Conservation (phyloP, 768 basidiomycete species). For the Crepidotus variabilis region DNA sequence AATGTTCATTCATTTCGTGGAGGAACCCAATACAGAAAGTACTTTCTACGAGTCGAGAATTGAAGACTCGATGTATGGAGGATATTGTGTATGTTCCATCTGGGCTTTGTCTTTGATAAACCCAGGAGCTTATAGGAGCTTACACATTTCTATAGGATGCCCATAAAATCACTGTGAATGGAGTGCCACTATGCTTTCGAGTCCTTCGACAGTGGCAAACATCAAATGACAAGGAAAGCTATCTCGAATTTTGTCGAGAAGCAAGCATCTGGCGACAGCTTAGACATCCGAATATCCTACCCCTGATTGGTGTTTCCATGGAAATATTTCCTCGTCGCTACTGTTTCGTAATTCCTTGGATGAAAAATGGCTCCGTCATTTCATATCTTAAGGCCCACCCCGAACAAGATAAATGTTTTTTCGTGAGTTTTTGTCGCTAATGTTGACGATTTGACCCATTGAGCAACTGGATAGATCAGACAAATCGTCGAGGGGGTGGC, state of each 20-base stretch:
- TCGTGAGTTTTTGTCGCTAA: conserved; percentile 15
- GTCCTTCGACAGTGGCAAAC: conserved; percentile 13
- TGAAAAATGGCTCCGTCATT: conserved; percentile 18
- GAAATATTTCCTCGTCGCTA: conserved; percentile 12
- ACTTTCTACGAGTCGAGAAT: conserved; percentile 11
- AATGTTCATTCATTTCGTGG: conserved; percentile 11
- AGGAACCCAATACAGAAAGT: conserved; percentile 7
- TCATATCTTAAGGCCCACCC: conserved; percentile 19
- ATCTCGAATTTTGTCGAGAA: conserved; percentile 18
- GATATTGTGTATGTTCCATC: neutral
- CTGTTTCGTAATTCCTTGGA: conserved; percentile 21
- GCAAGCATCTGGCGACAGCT: conserved; percentile 20
- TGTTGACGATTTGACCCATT: neutral
- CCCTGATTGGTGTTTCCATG: conserved; percentile 18
- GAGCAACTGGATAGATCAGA: conserved; percentile 12
- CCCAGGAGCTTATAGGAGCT: no score
- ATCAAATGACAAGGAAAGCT: conserved; percentile 13
- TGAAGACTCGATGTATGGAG: neutral
- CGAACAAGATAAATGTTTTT: conserved; percentile 19
- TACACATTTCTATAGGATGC: conserved; percentile 14
- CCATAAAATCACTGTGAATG: conserved; percentile 12
- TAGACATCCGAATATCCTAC: no score
- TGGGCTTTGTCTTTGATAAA: no score
- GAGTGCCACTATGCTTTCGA: conserved; percentile 15
- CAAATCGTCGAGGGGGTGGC: conserved; percentile 32